Conservation (phyloP, 805 yeast species). For the Candida awuae region DNA sequence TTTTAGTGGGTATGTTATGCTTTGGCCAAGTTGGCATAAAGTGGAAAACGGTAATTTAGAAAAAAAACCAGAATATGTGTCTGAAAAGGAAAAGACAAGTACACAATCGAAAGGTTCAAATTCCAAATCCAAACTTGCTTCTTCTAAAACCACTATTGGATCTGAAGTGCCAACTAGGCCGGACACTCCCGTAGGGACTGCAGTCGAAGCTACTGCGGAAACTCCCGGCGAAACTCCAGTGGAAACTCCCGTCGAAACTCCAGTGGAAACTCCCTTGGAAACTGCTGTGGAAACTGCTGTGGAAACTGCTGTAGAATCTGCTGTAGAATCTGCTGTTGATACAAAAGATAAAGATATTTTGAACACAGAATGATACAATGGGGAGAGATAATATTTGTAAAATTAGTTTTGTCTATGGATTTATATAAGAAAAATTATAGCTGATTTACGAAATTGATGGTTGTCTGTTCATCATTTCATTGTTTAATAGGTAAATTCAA, state of each 20-base stretch:
- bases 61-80: conserved; percentile 1
- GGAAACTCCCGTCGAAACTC: neutral
- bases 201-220: neutral
- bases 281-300: neutral
- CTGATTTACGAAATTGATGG: no score
- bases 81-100: neutral
- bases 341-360: no score
- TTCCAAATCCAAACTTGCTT: neutral
- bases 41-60: conserved; percentile 5
- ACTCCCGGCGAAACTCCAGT: neutral
- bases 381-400: no score
- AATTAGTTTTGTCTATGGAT: no score
- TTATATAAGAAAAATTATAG: no score
- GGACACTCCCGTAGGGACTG: neutral
- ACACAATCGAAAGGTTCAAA: neutral
- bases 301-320: neutral
- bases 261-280: neutral
- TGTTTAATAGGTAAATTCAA: no score
- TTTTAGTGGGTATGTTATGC: conserved; percentile 24
- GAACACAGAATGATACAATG: neutral
- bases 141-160: neutral
- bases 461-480: no score
- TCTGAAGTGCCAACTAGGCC: neutral
- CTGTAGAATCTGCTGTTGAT: no score
- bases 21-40: conserved; percentile 19